Conservation (phyloP, 371 early-diverging fungal species). For the Amoeboaphelidium occidentale region DNA sequence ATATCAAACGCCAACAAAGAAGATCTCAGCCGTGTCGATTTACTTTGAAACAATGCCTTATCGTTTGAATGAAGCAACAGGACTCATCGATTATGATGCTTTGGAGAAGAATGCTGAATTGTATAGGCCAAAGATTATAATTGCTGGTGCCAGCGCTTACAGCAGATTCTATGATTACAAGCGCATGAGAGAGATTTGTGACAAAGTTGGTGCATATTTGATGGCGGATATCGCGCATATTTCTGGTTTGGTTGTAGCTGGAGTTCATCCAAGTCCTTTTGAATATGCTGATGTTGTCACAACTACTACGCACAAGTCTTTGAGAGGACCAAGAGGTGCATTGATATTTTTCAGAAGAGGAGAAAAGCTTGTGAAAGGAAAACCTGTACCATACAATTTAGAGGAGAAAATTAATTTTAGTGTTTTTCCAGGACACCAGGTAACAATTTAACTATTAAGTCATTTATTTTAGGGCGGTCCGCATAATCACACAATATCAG, state of each 20-base stretch:
- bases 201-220: slow-evolving; percentile 63
- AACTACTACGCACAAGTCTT: slow-evolving; percentile 97
- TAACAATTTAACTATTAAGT: too few relatives aligned
- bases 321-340: slow-evolving; percentile 96
- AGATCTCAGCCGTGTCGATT: slow-evolving; percentile 87
- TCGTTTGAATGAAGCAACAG: slow-evolving; percentile 66
- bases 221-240: slow-evolving; percentile 98
- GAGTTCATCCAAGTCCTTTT: slow-evolving; percentile 70
- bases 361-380: slow-evolving; percentile 13
- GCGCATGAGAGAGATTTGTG: slow-evolving; percentile 70
- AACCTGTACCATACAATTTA: slow-evolving; percentile 37
- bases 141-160: slow-evolving; percentile 96
- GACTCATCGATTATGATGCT: slow-evolving; percentile 82
- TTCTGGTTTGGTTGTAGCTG: slow-evolving; percentile 75
- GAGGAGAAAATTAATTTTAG: slow-evolving; percentile 83
- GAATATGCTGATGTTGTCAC: slow-evolving; percentile 93
- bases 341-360: slow-evolving; percentile 96
- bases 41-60: slow-evolving; percentile 98
- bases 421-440: slow-evolving; percentile 96
- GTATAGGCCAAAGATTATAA: slow-evolving; percentile 88
- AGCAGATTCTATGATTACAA: slow-evolving; percentile 87
- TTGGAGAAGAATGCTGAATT: slow-evolving; percentile 58
- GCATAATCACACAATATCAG: slow-evolving; percentile 97
- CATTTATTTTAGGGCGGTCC: slow-evolving; percentile 96
- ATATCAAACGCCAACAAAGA: slow-evolving; percentile 89